A percentile compares a stretch with the other conserved stretches of the same genome.
Conservation (phyloP, 352 stramenopile genomes). For the Phytophthora rubi region DNA sequence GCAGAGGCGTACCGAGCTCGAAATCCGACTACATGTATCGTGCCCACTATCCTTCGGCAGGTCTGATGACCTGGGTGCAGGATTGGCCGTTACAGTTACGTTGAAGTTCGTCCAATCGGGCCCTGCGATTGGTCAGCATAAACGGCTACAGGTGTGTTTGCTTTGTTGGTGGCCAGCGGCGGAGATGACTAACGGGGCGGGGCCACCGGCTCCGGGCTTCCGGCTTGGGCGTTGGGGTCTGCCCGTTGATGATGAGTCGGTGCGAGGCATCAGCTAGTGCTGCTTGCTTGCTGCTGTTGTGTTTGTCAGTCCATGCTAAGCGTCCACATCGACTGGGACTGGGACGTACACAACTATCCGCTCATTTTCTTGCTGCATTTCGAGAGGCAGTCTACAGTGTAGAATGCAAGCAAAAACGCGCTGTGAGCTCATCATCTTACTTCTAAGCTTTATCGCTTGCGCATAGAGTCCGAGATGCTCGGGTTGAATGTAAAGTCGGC, state of each 20-base stretch:
- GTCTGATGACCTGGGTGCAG: constrained; percentile 18
- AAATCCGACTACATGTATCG: no score
- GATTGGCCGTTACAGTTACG: constrained; percentile 11
- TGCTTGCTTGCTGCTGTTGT: no score
- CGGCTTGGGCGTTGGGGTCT: not conserved
- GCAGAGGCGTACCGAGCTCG: constrained; percentile 2
- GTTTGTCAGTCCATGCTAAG: not conserved
- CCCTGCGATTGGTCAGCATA: constrained; percentile 20
- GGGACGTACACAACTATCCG: constrained; percentile 19
- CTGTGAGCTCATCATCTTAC: constrained; percentile 15
- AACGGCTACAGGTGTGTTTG: constrained; percentile 28
- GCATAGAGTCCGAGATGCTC: constrained; percentile 60
- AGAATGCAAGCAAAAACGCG: constrained; percentile 17
- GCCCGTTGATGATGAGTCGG: not conserved
- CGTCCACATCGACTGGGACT: not conserved
- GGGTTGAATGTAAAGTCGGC: constrained; percentile 82
- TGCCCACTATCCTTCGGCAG: no score
- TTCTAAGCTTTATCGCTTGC: constrained; percentile 43
- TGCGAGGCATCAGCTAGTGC: no score
- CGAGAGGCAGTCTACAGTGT: not conserved
- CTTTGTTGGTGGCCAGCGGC: constrained; percentile 3
- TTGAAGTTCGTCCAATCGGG: constrained; percentile 20
- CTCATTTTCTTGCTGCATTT: constrained; percentile 12
- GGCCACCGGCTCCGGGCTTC: not conserved
- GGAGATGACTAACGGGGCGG: constrained; percentile 20